A percentile compares a stretch with the other conserved stretches of the same genome.
phyloP scores from a whole-genome alignment of 805 yeast genomes.

The Saturnispora quitensis region DNA sequence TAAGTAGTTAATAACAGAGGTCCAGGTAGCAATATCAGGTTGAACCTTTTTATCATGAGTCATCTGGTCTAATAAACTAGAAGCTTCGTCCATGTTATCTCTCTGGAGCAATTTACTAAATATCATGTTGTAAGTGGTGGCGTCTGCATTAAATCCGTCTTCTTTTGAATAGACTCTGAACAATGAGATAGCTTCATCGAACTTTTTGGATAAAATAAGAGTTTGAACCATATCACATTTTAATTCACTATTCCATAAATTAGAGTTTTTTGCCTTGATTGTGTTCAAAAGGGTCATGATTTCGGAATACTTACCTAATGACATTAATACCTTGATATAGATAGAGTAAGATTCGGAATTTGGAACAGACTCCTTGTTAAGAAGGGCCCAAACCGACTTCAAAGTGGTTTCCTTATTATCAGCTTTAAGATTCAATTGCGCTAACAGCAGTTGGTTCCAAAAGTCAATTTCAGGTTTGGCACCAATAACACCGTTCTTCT shows the following conservation, averaged over 20 bases:
- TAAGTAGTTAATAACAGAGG: slow-evolving; percentile 46
- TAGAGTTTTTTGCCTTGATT: slow-evolving; percentile 26
- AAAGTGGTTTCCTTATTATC: slow-evolving; percentile 28
- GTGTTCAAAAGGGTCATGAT: slow-evolving; percentile 32
- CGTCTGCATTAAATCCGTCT: slow-evolving; percentile 32
- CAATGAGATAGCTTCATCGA: slow-evolving; percentile 33
- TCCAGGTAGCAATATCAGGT: slow-evolving; percentile 56
- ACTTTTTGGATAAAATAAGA: slow-evolving; percentile 30
- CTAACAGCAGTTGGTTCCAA: slow-evolving; percentile 50
- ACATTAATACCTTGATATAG: slow-evolving; percentile 39
- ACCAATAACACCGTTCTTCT: slow-evolving; percentile 8
- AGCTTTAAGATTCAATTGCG: slow-evolving; percentile 21
- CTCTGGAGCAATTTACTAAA: slow-evolving; percentile 33
- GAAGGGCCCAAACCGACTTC: slow-evolving; percentile 28
- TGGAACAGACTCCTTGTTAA: slow-evolving; percentile 28
- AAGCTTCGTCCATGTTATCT: slow-evolving; percentile 36
- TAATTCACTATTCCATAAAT: slow-evolving; percentile 31
- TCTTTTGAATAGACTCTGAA: slow-evolving; percentile 21
- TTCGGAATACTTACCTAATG: slow-evolving; percentile 31
- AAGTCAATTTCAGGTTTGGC: slow-evolving; percentile 25
- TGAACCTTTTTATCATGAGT: slow-evolving; percentile 27
- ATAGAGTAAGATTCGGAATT: slow-evolving; percentile 40
- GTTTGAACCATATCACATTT: slow-evolving; percentile 40
- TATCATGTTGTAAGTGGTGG: slow-evolving; percentile 44
- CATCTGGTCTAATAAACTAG: slow-evolving; percentile 42